Evolutionary conservation across 441 rosid species (phyloP).

Genomic region (Corymbia calophylla): DNA sequence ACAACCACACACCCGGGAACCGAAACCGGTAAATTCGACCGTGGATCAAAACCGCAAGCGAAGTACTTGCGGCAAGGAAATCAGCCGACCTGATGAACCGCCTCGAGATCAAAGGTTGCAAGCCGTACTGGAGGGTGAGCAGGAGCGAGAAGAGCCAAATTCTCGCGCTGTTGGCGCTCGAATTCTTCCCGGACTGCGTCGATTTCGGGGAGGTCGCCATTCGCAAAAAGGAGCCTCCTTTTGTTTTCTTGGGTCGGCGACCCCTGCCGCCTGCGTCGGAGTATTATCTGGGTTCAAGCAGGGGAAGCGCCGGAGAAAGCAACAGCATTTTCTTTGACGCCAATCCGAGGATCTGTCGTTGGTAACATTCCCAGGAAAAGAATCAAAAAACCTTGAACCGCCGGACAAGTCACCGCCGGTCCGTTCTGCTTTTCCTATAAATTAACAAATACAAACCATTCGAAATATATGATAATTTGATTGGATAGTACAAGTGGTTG

Average conservation of each 20-base stretch:
- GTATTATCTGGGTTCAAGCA: background rate
- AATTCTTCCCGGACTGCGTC: background rate
- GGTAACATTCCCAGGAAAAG: background rate
- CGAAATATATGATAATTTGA: background rate
- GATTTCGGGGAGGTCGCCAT: background rate
- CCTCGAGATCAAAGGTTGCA: conserved; percentile 94
- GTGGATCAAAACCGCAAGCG: background rate
- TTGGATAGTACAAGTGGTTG: background rate
- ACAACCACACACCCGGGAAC: background rate
- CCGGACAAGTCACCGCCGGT: background rate
- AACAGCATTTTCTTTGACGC: background rate
- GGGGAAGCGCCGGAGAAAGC: background rate
- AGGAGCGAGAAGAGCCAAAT: conserved; percentile 64
- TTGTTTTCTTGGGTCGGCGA: background rate
- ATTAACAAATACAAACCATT: background rate
- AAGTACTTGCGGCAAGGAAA: background rate
- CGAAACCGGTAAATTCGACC: background rate
- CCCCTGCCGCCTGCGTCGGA: background rate
- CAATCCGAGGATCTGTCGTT: background rate
- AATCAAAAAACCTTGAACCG: background rate
- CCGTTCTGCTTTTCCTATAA: background rate
- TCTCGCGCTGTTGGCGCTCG: background rate
- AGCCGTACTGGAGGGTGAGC: conserved; percentile 87
- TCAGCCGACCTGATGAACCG: conserved; percentile 62
- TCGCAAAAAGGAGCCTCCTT: background rate